Conservation (phyloP, 805 yeast genomes). For the Kodamaea kakaduensis region DNA sequence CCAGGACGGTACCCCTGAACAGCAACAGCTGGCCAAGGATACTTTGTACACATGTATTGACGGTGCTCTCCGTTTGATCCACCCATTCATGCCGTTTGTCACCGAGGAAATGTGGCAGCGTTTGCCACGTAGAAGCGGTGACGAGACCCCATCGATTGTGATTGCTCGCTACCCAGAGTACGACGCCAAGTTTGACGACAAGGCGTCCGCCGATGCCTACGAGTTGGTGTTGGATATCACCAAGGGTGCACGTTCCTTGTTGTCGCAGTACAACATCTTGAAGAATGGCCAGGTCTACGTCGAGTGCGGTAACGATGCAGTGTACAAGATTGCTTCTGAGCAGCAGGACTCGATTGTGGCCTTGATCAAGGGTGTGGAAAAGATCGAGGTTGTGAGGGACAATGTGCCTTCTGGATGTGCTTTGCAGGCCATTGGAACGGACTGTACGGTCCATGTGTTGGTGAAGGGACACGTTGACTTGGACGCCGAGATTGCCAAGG, state of each 20-base stretch:
- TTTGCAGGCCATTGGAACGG: conserved; percentile 73
- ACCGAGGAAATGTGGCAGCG: conserved; percentile 99
- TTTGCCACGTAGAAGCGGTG: conserved; percentile 80
- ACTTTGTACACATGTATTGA: conserved; percentile 92
- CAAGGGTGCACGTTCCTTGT: conserved; percentile 85
- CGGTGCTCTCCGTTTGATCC: conserved; percentile 85
- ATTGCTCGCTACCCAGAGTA: conserved; percentile 76
- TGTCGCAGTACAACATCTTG: conserved; percentile 84
- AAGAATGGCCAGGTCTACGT: conserved; percentile 85
- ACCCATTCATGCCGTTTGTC: conserved; percentile 97
- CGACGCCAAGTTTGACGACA: conserved; percentile 57
- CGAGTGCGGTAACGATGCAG: conserved; percentile 54
- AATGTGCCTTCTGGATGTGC: conserved; percentile 90
- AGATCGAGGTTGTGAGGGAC: conserved; percentile 58
- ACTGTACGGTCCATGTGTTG: conserved; percentile 79
- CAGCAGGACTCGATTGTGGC: conserved; percentile 88
- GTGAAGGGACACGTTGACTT: conserved; percentile 94
- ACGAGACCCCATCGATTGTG: conserved; percentile 65
- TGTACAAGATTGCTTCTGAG: conserved; percentile 50
- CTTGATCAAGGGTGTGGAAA: conserved; percentile 84
- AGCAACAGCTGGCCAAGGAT: conserved; percentile 86
- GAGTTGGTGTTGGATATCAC: conserved; percentile 82
- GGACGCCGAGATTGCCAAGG: conserved; percentile 86
- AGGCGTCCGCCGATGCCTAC: conserved; percentile 66
- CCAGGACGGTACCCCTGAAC: conserved; percentile 82